Evolutionary conservation across 2,329 filamentous ascomycete genomes (phyloP).

Genomic region (Eutypella sp.): DNA sequence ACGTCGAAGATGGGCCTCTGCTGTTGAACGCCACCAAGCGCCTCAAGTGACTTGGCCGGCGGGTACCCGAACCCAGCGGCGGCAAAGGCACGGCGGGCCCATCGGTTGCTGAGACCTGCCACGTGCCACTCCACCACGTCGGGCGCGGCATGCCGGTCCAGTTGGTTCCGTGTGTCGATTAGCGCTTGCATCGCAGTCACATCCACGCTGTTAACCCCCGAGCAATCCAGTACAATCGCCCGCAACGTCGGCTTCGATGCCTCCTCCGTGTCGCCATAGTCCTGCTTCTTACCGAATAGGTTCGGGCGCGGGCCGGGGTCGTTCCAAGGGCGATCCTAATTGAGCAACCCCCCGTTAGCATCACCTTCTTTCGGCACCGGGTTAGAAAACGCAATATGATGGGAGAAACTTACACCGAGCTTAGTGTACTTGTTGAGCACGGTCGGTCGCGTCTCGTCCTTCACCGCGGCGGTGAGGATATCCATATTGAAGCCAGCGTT

Average conservation of each 20-base stretch:
- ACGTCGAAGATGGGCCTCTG: constrained; percentile 22
- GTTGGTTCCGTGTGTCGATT: constrained; percentile 48
- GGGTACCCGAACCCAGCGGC: constrained; percentile 48
- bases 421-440: constrained; percentile 39
- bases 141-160: constrained; percentile 46
- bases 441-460: constrained; percentile 40
- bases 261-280: too few relatives aligned
- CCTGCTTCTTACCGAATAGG: too few relatives aligned
- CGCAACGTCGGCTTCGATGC: constrained; percentile 27
- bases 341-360: too few relatives aligned
- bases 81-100: constrained; percentile 51
- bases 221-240: constrained; percentile 52
- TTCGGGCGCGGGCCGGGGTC: constrained; percentile 27
- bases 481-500: constrained; percentile 49
- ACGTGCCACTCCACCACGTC: constrained; percentile 46
- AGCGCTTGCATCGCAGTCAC: constrained; percentile 50
- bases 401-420: constrained; percentile 34
- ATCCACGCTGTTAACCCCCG: constrained; percentile 51
- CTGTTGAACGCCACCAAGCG: constrained; percentile 5
- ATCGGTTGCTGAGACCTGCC: constrained; percentile 47
- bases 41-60: constrained; percentile 4
- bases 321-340: constrained; percentile 37
- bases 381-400: too few relatives aligned
- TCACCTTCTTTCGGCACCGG: constrained; percentile 1
- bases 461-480: constrained; percentile 41